Conservation (phyloP, 208 protist species). For the Crithidia bombi region DNA sequence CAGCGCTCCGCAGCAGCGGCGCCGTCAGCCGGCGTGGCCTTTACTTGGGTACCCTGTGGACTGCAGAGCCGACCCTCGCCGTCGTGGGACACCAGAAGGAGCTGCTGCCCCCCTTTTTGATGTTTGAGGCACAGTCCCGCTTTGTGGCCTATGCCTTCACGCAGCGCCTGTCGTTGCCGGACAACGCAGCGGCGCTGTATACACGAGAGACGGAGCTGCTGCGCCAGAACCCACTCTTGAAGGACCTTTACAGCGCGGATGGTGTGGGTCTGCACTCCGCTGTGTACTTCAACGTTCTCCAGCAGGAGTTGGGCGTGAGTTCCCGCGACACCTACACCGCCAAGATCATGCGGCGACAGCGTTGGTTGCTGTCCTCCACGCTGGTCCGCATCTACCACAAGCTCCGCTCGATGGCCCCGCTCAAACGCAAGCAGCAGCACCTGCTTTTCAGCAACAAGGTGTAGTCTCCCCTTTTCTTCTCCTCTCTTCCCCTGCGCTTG, state of each 20-base stretch:
- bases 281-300: constrained; percentile 86
- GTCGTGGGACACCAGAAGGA: constrained; percentile 82
- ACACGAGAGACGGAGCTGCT: constrained; percentile 48
- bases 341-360: constrained; percentile 61
- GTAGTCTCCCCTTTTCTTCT: constrained; percentile 27
- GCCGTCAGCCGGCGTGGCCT: constrained; percentile 41
- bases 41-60: constrained; percentile 80
- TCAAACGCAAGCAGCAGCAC: constrained; percentile 88
- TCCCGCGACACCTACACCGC: constrained; percentile 80
- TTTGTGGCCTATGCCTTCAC: constrained; percentile 86
- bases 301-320: constrained; percentile 74
- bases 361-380: constrained; percentile 70
- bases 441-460: constrained; percentile 90
- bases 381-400: constrained; percentile 78
- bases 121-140: constrained; percentile 87
- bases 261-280: constrained; percentile 79
- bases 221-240: constrained; percentile 37
- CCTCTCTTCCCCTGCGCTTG: not conserved
- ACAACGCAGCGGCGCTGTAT: constrained; percentile 28
- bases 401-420: constrained; percentile 75
- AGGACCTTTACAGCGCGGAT: constrained; percentile 42
- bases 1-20: not conserved
- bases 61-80: constrained; percentile 62
- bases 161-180: constrained; percentile 57
- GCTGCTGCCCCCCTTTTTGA: constrained; percentile 79